Base-by-base conservation (phyloP, 345 rosid genomes). In the Mallotus nudiflorus region DNA sequence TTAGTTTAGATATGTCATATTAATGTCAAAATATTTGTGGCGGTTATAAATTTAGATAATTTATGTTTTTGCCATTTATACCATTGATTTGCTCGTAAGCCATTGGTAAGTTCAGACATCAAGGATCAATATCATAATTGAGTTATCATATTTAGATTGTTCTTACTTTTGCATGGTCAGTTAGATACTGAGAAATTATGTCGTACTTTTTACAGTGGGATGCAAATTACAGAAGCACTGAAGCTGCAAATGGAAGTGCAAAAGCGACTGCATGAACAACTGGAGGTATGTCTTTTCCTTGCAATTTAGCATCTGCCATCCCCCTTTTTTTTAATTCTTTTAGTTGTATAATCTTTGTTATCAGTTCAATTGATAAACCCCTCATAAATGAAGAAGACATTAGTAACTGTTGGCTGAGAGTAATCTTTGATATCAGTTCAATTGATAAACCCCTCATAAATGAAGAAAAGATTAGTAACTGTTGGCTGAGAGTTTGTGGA, bases 171-270 rank as follows among this genome's bases (percentile, higher is more conserved):
- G 20, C 37, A 20, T 80, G 57, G 51, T 57, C 42, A 46, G 35
- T 56, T 57, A 35, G 69, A n/a, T 27, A 27, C 24, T 49, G 67
- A 58, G 19, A 60, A 37, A 48, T 50, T 42, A n/a, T n/a, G 25
- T 67, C 50, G 61, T 81, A 65, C 50, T 54, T 9, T 42, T 80
- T 81, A 73, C 96, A 92, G 97, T 64, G 97, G 99, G 61, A 89
- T 89, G 93, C 97, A 95, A 85, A 90, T 95, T 66, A 92, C 99
- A n/a, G 99, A 95, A 86, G 99, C 99, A 39, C 95, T 95, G 69
- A 95, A 95, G 85, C 79, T 95, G 77, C 99, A 95, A 76, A 92
- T 95, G 93, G 99, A 95, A 77, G 97, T 95, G 77, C 97, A 92
- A 75, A 95, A 90, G 84, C 91, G 99, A 58, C 78, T 95, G 67